Evolutionary conservation across 768 basidiomycete species (phyloP).

Genomic region (Hericium rajendrae): DNA sequence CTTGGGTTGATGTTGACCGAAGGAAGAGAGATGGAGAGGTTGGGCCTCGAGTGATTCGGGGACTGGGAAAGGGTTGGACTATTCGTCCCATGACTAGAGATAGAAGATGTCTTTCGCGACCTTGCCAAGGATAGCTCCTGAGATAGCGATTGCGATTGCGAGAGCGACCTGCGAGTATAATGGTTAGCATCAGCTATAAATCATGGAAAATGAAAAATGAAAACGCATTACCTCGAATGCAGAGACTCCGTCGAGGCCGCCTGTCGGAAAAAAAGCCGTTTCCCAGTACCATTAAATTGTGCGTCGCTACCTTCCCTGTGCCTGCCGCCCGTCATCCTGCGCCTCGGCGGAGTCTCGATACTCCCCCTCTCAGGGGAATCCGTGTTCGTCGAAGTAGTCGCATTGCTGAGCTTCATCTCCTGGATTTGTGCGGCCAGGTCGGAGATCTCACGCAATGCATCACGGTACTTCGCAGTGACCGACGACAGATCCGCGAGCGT

Average conservation of each 20-base stretch:
- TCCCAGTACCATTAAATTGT: slow-evolving; percentile 39
- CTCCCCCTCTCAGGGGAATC: slow-evolving; percentile 33
- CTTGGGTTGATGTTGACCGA: slow-evolving; percentile 27
- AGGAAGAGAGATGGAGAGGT: slow-evolving; percentile 49
- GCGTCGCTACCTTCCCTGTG: slow-evolving; percentile 40
- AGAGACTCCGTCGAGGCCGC: slow-evolving; percentile 83
- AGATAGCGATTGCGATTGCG: slow-evolving; percentile 91
- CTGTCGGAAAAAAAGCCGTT: slow-evolving; percentile 80
- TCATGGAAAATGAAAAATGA: background rate
- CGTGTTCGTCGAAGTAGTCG: slow-evolving; percentile 21
- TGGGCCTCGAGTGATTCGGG: slow-evolving; percentile 39
- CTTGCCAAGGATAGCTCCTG: slow-evolving; percentile 91
- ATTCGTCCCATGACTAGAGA: slow-evolving; percentile 67
- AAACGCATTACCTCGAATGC: slow-evolving; percentile 57
- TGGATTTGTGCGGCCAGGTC: slow-evolving; percentile 87
- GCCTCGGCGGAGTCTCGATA: slow-evolving; percentile 36
- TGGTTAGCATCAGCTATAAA: slow-evolving; percentile 5
- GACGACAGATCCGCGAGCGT: slow-evolving; percentile 73
- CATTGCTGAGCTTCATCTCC: slow-evolving; percentile 65
- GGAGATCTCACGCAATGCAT: slow-evolving; percentile 87
- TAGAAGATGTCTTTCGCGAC: slow-evolving; percentile 77
- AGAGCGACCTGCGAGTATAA: slow-evolving; percentile 58
- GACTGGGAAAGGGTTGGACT: slow-evolving; percentile 56
- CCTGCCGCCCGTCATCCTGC: slow-evolving; percentile 43
- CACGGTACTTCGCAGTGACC: slow-evolving; percentile 75